Conservation (phyloP, 1,284 basidiomycete species). For the Lignosus rhinocerotis region DNA sequence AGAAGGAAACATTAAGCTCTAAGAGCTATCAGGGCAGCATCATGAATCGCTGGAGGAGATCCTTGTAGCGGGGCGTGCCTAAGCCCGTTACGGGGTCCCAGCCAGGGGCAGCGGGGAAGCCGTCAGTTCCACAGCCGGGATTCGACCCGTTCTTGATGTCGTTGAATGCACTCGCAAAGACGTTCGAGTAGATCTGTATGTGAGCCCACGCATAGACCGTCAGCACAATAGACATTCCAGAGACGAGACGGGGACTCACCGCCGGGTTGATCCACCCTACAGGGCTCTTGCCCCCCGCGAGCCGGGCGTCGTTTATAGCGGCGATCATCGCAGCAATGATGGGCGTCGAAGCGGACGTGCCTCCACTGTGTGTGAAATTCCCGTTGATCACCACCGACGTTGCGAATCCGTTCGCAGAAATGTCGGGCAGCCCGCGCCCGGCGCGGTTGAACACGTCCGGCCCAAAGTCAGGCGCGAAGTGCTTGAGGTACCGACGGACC, state of each 20-base stretch:
- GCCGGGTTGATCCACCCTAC: conserved; percentile 61
- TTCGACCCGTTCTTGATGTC: conserved; percentile 40
- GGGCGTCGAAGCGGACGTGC: conserved; percentile 24
- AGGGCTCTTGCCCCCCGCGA: conserved; percentile 40
- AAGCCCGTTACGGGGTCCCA: conserved; percentile 19
- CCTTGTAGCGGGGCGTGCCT: conserved; percentile 24
- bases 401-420: conserved; percentile 33
- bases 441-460: conserved; percentile 18
- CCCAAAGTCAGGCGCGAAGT: conserved; percentile 11
- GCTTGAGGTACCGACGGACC: conserved; percentile 15
- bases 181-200: conserved; percentile 32
- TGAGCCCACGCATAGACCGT: conserved; percentile 28
- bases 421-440: conserved; percentile 23
- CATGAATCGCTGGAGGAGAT: conserved; percentile 18
- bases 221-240: conserved; percentile 16
- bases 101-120: conserved; percentile 29
- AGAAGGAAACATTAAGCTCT: no score
- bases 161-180: conserved; percentile 36
- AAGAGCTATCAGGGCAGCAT: conserved; percentile 13
- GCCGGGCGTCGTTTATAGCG: conserved; percentile 61
- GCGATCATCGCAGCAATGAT: conserved; percentile 50
- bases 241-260: conserved; percentile 13
- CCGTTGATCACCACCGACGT: conserved; percentile 38
- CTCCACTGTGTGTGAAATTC: conserved; percentile 25
- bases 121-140: conserved; percentile 25